Evolutionary conservation across 2,329 filamentous ascomycete species (phyloP).

Genomic region (Colletotrichum filicis): DNA sequence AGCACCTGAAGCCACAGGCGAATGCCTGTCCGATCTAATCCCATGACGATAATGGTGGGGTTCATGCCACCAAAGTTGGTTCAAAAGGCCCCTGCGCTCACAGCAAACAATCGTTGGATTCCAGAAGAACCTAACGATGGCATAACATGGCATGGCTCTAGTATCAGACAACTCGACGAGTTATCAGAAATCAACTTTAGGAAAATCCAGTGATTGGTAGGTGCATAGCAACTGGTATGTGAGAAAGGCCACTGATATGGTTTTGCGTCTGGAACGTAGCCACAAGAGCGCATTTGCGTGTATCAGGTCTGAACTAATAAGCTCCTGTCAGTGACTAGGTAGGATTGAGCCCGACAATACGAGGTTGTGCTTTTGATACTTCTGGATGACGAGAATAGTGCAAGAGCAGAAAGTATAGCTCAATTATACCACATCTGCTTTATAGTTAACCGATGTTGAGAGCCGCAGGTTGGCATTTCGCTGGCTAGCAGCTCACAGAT

Average conservation of each 20-base stretch:
- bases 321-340: neutral
- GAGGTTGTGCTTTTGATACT: neutral
- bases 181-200: neutral
- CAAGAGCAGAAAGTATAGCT: neutral
- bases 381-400: neutral
- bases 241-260: neutral
- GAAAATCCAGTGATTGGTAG: neutral
- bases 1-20: slow-evolving; percentile 1
- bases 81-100: slow-evolving; percentile 14
- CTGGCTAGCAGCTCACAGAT: neutral
- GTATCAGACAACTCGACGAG: neutral
- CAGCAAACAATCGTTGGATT: neutral
- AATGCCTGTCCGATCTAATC: slow-evolving; percentile 3
- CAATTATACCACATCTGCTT: neutral
- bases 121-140: neutral
- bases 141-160: neutral
- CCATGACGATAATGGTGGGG: slow-evolving; percentile 33
- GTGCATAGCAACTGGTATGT: neutral
- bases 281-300: slow-evolving; percentile 2
- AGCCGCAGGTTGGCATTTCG: neutral
- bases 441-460: neutral
- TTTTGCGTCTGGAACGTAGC: neutral
- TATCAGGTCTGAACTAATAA: slow-evolving; percentile 4
- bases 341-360: neutral
- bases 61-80: slow-evolving; percentile 15